A percentile compares a stretch with the other conserved stretches of the same genome.
These are phyloP conservation scores for Xylaria castorea DNA, from an alignment of 495 filamentous ascomycete species.

Conservation along the genomic window DNA sequence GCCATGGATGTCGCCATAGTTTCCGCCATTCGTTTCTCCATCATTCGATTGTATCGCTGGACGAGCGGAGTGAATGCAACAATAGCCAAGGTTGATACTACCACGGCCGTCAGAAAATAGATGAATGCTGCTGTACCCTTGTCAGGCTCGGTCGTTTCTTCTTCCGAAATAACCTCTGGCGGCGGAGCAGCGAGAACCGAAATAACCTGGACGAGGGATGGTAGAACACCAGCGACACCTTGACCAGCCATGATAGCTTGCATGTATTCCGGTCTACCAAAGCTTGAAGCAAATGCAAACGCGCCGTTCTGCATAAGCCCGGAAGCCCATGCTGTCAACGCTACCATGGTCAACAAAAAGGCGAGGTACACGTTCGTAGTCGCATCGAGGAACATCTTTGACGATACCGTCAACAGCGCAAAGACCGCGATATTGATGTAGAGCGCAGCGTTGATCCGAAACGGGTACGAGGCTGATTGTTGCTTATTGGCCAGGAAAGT, in stretches of 20 bases:
- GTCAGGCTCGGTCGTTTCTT: conserved; percentile 23
- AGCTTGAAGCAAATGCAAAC: conserved; percentile 88
- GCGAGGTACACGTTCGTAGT: conserved; percentile 72
- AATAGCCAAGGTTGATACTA: conserved; percentile 63
- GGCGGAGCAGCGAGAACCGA: conserved; percentile 76
- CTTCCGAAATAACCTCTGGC: conserved; percentile 25
- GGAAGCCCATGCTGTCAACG: conserved; percentile 73
- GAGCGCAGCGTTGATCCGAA: conserved; percentile 77
- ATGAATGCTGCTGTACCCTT: conserved; percentile 76
- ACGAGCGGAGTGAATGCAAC: conserved; percentile 60
- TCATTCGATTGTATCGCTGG: conserved; percentile 49
- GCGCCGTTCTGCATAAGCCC: conserved; percentile 93
- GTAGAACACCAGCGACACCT: conserved; percentile 88
- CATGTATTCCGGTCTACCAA: conserved; percentile 83
- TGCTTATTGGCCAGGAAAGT: conserved; percentile 80
- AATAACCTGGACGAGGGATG: conserved; percentile 83
- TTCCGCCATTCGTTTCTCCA: conserved; percentile 48
- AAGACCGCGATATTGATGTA: conserved; percentile 76
- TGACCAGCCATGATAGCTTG: conserved; percentile 97
- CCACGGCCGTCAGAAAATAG: conserved; percentile 90
- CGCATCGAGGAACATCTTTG: conserved; percentile 65
- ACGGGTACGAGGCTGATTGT: conserved; percentile 79
- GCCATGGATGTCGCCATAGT: conserved; percentile 50
- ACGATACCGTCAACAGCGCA: conserved; percentile 79
- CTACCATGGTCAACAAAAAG: conserved; percentile 87